Evolutionary conservation across 1,284 basidiomycete genomes (phyloP).

Genomic region (Trichosporon coremiiforme): DNA sequence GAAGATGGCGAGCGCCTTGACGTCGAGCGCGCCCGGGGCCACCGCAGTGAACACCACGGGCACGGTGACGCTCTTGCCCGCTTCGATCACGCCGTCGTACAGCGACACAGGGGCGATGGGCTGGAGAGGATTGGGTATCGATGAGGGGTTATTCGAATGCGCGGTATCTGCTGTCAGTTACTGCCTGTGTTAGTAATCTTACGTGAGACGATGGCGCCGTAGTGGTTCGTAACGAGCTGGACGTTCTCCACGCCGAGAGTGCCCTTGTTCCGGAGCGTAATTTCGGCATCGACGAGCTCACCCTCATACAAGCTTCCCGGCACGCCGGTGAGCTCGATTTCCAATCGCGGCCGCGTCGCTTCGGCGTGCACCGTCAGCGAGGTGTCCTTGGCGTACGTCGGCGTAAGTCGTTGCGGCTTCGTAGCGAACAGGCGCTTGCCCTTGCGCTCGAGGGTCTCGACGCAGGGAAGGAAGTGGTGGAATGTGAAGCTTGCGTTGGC

Average conservation of each 20-base stretch:
- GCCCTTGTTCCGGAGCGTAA: slow-evolving; percentile 52
- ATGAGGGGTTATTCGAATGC: slow-evolving; percentile 30
- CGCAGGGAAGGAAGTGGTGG: slow-evolving; percentile 55
- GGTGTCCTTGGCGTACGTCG: slow-evolving; percentile 57
- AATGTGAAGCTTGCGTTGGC: slow-evolving; percentile 51
- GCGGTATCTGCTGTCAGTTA: slow-evolving; percentile 28
- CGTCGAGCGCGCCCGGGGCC: slow-evolving; percentile 32
- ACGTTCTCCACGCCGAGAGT: slow-evolving; percentile 40
- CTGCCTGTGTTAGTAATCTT: slow-evolving; percentile 1
- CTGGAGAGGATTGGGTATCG: slow-evolving; percentile 39
- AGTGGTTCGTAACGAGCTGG: slow-evolving; percentile 42
- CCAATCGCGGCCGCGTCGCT: slow-evolving; percentile 47
- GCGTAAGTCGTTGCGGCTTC: slow-evolving; percentile 52
- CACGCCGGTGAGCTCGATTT: slow-evolving; percentile 37
- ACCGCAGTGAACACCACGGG: slow-evolving; percentile 35
- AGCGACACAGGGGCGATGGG: slow-evolving; percentile 29
- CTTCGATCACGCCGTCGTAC: slow-evolving; percentile 30
- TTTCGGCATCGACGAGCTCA: slow-evolving; percentile 36
- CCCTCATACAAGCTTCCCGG: slow-evolving; percentile 46
- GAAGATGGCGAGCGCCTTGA: slow-evolving; percentile 40
- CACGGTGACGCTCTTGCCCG: slow-evolving; percentile 36
- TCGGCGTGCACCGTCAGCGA: slow-evolving; percentile 53
- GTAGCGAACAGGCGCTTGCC: slow-evolving; percentile 57
- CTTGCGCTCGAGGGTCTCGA: slow-evolving; percentile 52
- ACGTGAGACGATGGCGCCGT: slow-evolving; percentile 31